Conservation (phyloP, 2,329 filamentous ascomycete species). For the Fusarium virguliforme region DNA sequence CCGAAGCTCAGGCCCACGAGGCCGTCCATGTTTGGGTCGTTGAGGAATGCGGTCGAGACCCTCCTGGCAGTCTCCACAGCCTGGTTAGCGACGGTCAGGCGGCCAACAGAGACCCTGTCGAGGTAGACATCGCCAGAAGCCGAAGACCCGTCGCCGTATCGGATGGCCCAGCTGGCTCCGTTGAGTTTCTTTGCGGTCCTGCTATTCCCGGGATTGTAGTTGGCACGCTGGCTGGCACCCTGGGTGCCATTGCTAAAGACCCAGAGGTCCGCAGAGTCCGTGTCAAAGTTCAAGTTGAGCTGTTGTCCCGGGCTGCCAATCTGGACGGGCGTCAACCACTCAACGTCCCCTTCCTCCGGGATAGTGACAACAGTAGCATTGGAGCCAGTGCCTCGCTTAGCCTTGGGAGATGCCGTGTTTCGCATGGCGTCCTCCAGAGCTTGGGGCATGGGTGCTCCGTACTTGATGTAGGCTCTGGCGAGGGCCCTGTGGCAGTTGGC, state of each 20-base stretch:
- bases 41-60: constrained; percentile 57
- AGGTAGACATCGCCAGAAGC: constrained; percentile 62
- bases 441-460: constrained; percentile 54
- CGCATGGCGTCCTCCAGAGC: constrained; percentile 50
- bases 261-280: constrained; percentile 65
- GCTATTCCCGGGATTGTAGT: constrained; percentile 60
- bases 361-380: constrained; percentile 36
- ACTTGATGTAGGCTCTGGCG: constrained; percentile 58
- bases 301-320: constrained; percentile 63
- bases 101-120: constrained; percentile 62
- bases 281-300: constrained; percentile 63
- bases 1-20: constrained; percentile 63
- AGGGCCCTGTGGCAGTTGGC: constrained; percentile 56
- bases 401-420: constrained; percentile 32
- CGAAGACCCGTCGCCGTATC: constrained; percentile 62
- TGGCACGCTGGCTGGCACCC: constrained; percentile 58
- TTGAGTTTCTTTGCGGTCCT: constrained; percentile 57
- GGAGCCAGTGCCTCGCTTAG: constrained; percentile 53
- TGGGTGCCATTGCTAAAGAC: constrained; percentile 64
- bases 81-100: constrained; percentile 58
- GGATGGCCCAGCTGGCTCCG: constrained; percentile 62
- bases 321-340: constrained; percentile 60
- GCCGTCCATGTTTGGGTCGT: constrained; percentile 59
- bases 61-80: constrained; percentile 62
- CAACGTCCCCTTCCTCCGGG: constrained; percentile 53